phyloP scores from a whole-genome alignment of 805 yeast species.

The Candida glaebosa region DNA sequence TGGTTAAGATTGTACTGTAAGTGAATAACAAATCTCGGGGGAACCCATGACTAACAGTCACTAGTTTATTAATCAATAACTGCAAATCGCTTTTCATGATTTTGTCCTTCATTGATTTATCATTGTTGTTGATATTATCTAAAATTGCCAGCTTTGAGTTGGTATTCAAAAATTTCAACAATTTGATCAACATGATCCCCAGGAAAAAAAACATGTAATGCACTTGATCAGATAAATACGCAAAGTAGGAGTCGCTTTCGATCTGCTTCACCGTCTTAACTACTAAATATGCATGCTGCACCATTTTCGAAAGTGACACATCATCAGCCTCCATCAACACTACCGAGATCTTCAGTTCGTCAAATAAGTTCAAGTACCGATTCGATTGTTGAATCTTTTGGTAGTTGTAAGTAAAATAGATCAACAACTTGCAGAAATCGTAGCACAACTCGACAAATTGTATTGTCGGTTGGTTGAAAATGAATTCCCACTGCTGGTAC shows the following conservation, averaged over 20 bases:
- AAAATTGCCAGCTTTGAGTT: slow-evolving; percentile 3
- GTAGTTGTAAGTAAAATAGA: slow-evolving; percentile 39
- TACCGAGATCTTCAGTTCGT: slow-evolving; percentile 19
- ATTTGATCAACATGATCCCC: slow-evolving; percentile 32
- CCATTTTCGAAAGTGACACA: slow-evolving; percentile 29
- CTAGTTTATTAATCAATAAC: neutral
- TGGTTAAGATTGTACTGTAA: neutral
- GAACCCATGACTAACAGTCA: neutral
- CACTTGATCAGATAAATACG: slow-evolving; percentile 67
- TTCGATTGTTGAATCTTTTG: slow-evolving; percentile 11
- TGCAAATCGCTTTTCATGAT: slow-evolving; percentile 5
- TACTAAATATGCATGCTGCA: slow-evolving; percentile 40
- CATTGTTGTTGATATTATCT: slow-evolving; percentile 1
- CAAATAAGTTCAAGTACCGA: slow-evolving; percentile 10
- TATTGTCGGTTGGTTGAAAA: slow-evolving; percentile 65
- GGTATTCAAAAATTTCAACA: slow-evolving; percentile 5
- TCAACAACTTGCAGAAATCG: slow-evolving; percentile 55
- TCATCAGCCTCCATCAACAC: slow-evolving; percentile 23
- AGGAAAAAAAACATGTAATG: slow-evolving; percentile 50
- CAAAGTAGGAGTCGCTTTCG: slow-evolving; percentile 55
- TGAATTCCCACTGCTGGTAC: slow-evolving; percentile 66
- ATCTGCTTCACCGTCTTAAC: slow-evolving; percentile 39
- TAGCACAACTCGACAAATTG: slow-evolving; percentile 74
- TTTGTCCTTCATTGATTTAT: slow-evolving; percentile 2
- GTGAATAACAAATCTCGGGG: neutral